phyloP scores from a whole-genome alignment of 208 protist species.

The Leishmania braziliensis region DNA sequence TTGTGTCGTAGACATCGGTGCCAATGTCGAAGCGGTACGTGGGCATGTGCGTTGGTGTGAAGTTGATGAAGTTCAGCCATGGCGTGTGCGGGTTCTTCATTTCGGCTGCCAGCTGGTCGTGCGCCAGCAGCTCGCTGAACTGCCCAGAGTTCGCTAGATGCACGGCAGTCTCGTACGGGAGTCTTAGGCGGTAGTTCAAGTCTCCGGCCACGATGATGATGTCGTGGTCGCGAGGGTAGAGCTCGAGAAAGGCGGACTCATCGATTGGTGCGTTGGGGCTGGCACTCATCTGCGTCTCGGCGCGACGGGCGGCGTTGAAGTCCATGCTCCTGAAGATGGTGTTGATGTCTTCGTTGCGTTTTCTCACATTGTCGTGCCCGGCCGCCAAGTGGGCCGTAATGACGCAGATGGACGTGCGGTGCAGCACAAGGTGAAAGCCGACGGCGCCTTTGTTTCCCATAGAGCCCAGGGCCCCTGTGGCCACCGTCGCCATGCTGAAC shows the following conservation, averaged over 20 bases:
- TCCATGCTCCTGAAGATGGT: conserved; percentile 86
- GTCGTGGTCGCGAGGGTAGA: conserved; percentile 85
- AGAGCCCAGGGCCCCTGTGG: conserved; percentile 82
- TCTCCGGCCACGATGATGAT: conserved; percentile 91
- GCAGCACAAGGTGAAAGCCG: conserved; percentile 74
- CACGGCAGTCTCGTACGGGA: conserved; percentile 80
- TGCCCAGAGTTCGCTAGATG: conserved; percentile 36
- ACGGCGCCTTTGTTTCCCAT: conserved; percentile 95
- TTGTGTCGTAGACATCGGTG: conserved; percentile 91
- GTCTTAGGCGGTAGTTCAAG: conserved; percentile 92
- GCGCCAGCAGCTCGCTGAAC: conserved; percentile 52
- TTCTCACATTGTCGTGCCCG: conserved; percentile 76
- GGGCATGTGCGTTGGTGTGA: conserved; percentile 77
- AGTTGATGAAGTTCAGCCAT: conserved; percentile 74
- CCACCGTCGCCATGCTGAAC: conserved; percentile 62
- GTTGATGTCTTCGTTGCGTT: conserved; percentile 92
- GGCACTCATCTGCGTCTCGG: conserved; percentile 36
- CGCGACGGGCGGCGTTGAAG: conserved; percentile 72
- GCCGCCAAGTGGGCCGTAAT: conserved; percentile 94
- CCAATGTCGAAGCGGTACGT: conserved; percentile 93
- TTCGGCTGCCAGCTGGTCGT: conserved; percentile 85
- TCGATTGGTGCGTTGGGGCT: conserved; percentile 18
- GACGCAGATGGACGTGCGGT: conserved; percentile 83
- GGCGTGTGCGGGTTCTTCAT: conserved; percentile 72
- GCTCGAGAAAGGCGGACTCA: conserved; percentile 35